Conservation (phyloP, 2,329 filamentous ascomycete genomes). For the Nothopassalora personata region DNA sequence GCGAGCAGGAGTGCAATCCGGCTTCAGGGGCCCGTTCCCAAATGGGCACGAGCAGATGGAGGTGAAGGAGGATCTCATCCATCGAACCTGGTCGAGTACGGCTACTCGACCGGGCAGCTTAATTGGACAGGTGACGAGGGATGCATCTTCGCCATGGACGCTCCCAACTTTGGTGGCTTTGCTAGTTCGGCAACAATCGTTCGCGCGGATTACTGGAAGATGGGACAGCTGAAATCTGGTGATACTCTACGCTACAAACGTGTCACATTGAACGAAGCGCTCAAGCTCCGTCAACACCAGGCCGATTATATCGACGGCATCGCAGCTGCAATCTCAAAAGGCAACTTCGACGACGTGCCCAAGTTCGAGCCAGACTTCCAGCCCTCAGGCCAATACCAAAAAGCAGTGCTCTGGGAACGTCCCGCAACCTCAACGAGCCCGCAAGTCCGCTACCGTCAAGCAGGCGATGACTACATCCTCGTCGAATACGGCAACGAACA, state of each 20-base stretch:
- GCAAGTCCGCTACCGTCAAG: slow-evolving; percentile 34
- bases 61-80: slow-evolving; percentile 61
- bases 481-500: slow-evolving; percentile 52
- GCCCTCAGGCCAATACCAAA: slow-evolving; percentile 23
- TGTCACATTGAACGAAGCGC: slow-evolving; percentile 49
- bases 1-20: slow-evolving; percentile 56
- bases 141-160: slow-evolving; percentile 56
- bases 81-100: slow-evolving; percentile 48
- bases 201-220: slow-evolving; percentile 55
- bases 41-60: slow-evolving; percentile 55
- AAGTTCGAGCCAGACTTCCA: slow-evolving; percentile 27
- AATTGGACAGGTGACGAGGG: slow-evolving; percentile 60
- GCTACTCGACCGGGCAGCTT: slow-evolving; percentile 53
- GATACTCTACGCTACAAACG: slow-evolving; percentile 49
- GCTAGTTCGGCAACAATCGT: slow-evolving; percentile 53
- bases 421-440: slow-evolving; percentile 25
- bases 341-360: slow-evolving; percentile 31
- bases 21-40: slow-evolving; percentile 53
- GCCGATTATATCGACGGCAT: slow-evolving; percentile 44
- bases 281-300: slow-evolving; percentile 40
- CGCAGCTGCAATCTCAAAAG: slow-evolving; percentile 36
- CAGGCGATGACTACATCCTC: slow-evolving; percentile 48
- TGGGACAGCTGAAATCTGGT: slow-evolving; percentile 58
- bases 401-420: slow-evolving; percentile 30
- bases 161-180: slow-evolving; percentile 56